Evolutionary conservation across 805 yeast genomes (phyloP).

Genomic region (Wickerhamiella slavikovae): DNA sequence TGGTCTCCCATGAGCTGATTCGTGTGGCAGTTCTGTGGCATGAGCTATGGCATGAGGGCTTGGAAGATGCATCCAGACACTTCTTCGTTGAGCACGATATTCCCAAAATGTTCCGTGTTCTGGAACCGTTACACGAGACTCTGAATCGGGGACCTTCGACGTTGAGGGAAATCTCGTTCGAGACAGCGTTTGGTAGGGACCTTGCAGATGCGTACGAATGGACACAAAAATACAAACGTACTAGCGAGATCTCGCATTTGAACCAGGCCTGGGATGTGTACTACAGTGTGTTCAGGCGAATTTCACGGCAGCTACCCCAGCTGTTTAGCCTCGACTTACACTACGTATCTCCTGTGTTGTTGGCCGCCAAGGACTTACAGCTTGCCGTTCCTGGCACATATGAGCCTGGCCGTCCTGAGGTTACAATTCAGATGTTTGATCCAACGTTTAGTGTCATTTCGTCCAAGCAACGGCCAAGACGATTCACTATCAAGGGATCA

Average conservation of each 20-base stretch:
- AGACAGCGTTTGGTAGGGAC: conserved; percentile 85
- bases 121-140: conserved; percentile 76
- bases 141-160: conserved; percentile 76
- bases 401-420: conserved; percentile 59
- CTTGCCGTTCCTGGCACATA: conserved; percentile 91
- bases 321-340: conserved; percentile 71
- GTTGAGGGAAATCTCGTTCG: conserved; percentile 77
- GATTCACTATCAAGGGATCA: conserved; percentile 56
- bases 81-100: conserved; percentile 90
- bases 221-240: conserved; percentile 67
- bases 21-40: conserved; percentile 94
- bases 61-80: conserved; percentile 87
- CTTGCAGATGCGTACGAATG: conserved; percentile 83
- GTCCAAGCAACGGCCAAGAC: conserved; percentile 90
- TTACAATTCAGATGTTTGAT: conserved; percentile 55
- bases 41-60: conserved; percentile 93
- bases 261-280: conserved; percentile 98
- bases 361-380: conserved; percentile 58
- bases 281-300: conserved; percentile 79
- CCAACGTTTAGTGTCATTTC: conserved; percentile 72
- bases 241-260: conserved; percentile 69
- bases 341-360: conserved; percentile 78
- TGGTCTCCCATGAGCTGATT: conserved; percentile 84
- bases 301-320: conserved; percentile 75
- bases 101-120: conserved; percentile 78